Conservation (phyloP, 2,329 filamentous ascomycete genomes). For the Bipolaris zeicola region DNA sequence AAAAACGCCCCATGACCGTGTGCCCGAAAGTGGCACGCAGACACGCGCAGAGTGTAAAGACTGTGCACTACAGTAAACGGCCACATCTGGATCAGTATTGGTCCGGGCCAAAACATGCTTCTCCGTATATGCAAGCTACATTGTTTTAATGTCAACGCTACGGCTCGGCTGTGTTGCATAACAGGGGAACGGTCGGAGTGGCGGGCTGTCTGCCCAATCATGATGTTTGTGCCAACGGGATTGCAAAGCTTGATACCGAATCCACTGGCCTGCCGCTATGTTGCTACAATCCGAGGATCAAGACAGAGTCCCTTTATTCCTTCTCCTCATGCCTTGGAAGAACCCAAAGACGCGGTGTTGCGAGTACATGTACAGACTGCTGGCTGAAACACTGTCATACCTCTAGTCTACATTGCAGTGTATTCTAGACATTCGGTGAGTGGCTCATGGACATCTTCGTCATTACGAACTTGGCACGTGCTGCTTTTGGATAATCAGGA, state of each 20-base stretch:
- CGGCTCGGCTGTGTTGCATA: constrained; percentile 7
- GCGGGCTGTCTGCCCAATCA: constrained; percentile 6
- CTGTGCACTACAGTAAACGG: constrained; percentile 2
- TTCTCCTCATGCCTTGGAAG: not conserved
- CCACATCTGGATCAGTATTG: constrained; percentile 3
- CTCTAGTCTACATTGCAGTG: not conserved
- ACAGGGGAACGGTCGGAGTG: constrained; percentile 10
- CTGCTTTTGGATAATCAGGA: not conserved
- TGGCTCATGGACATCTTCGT: not conserved
- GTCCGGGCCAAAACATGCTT: constrained; percentile 5
- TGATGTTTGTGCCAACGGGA: not conserved
- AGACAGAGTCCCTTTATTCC: not conserved
- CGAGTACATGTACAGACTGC: not conserved
- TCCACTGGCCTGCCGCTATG: not conserved
- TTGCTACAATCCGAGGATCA: constrained; percentile 4
- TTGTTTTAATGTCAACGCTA: constrained; percentile 18
- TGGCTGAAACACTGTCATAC: not conserved
- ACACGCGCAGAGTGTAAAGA: constrained; percentile 10
- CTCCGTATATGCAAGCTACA: constrained; percentile 14
- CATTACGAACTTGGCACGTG: not conserved
- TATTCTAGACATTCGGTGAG: not conserved
- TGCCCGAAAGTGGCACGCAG: constrained; percentile 3
- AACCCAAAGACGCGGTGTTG: not conserved
- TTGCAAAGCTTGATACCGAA: constrained; percentile 3
- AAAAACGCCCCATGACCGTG: not conserved